A percentile compares a stretch with the other conserved stretches of the same genome.
These are phyloP conservation scores for Xylaria hypoxylon DNA, from an alignment of 2,329 filamentous ascomycete species.

Conservation along the genomic window DNA sequence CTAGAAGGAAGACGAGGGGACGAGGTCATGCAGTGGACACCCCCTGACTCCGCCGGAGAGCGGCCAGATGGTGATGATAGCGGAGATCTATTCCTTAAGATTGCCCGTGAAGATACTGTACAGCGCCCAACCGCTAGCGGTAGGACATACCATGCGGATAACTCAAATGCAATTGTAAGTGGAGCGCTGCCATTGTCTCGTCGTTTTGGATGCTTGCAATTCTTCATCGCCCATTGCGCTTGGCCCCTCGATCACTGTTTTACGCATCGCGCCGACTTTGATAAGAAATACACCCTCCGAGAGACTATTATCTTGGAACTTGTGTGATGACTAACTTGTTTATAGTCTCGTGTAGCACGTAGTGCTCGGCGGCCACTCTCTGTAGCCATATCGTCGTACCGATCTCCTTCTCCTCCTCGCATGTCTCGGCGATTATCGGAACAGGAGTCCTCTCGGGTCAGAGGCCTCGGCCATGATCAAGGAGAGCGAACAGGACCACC, in stretches of 20 bases:
- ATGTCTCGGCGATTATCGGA: slow-evolving; percentile 67
- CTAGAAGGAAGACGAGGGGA: slow-evolving; percentile 61
- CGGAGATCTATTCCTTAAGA: slow-evolving; percentile 69
- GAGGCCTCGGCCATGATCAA: slow-evolving; percentile 58
- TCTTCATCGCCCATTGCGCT: slow-evolving; percentile 22
- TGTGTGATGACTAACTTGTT: slow-evolving; percentile 35
- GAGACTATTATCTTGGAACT: not conserved
- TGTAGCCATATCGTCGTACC: slow-evolving; percentile 59
- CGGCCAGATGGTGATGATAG: slow-evolving; percentile 63
- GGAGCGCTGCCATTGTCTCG: slow-evolving; percentile 28
- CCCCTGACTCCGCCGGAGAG: slow-evolving; percentile 55
- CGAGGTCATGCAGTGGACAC: slow-evolving; percentile 55
- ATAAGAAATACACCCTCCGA: not conserved
- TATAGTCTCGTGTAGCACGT: slow-evolving; percentile 62
- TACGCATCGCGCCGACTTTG: not conserved
- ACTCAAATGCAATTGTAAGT: slow-evolving; percentile 62
- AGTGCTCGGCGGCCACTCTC: slow-evolving; percentile 66
- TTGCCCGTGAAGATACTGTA: slow-evolving; percentile 65
- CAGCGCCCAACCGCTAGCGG: slow-evolving; percentile 54
- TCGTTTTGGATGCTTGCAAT: slow-evolving; percentile 27
- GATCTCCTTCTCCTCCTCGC: slow-evolving; percentile 63
- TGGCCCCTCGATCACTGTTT: not conserved
- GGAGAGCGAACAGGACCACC: slow-evolving; percentile 56
- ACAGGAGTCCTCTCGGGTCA: slow-evolving; percentile 58
- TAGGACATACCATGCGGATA: slow-evolving; percentile 49